Conservation (phyloP, 805 yeast species). For the Maudiozyma barnettii region DNA sequence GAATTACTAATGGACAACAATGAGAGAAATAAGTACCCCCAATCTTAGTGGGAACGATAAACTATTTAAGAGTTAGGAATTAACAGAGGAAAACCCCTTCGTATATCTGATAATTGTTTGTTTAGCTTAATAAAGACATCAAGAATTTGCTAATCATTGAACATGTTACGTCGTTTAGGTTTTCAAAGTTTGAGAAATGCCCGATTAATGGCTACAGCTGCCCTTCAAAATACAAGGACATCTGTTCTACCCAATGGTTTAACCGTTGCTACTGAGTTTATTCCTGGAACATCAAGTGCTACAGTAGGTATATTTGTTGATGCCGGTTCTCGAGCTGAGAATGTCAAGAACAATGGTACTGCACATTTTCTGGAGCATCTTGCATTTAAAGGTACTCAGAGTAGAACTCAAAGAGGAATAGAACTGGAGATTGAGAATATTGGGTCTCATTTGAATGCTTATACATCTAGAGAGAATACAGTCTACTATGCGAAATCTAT, state of each 20-base stretch:
- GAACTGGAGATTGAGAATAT: slow-evolving; percentile 92
- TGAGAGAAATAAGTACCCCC: no score
- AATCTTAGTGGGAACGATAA: no score
- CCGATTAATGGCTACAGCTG: slow-evolving; percentile 1
- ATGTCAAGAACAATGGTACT: slow-evolving; percentile 75
- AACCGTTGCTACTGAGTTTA: slow-evolving; percentile 83
- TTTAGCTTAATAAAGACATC: not conserved
- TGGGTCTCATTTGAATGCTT: slow-evolving; percentile 97
- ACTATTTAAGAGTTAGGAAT: no score
- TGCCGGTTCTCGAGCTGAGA: slow-evolving; percentile 97
- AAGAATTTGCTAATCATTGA: not conserved
- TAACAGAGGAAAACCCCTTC: no score
- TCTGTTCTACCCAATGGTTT: slow-evolving; percentile 82
- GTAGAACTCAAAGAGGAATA: slow-evolving; percentile 68
- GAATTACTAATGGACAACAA: no score
- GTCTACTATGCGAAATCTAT: slow-evolving; percentile 91
- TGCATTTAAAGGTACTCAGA: slow-evolving; percentile 88
- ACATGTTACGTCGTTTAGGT: slow-evolving; percentile 6
- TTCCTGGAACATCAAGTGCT: slow-evolving; percentile 86
- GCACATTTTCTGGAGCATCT: slow-evolving; percentile 96
- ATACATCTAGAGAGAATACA: slow-evolving; percentile 94
- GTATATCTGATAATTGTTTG: no score
- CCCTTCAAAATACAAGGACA: slow-evolving; percentile 32
- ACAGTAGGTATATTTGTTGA: slow-evolving; percentile 98
- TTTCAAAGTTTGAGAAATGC: not conserved